phyloP scores from a whole-genome alignment of 2,329 filamentous ascomycete species.

The Xylaria hypoxylon region DNA sequence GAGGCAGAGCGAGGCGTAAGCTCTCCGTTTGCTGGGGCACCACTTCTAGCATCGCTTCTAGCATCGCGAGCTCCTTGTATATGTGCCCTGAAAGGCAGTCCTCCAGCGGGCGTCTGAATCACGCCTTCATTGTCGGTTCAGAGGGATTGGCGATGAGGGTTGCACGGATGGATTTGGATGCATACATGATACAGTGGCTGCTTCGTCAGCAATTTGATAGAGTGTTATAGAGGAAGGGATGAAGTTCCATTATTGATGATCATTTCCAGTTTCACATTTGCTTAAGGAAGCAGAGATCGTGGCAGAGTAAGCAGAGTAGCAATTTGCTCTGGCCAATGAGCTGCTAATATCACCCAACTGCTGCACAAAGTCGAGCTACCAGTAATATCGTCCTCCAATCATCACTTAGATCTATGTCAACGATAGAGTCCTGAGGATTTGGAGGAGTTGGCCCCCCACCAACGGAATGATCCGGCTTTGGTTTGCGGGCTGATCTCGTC shows the following conservation, averaged over 20 bases:
- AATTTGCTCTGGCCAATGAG: not conserved
- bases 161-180: not conserved
- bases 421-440: too few relatives aligned
- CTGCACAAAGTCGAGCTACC: too few relatives aligned
- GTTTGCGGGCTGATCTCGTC: too few relatives aligned
- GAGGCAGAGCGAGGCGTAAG: not conserved
- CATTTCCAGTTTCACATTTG: not conserved
- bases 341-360: not conserved
- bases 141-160: not conserved
- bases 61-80: not conserved
- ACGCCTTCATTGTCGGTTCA: not conserved
- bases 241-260: not conserved
- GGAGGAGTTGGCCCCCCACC: too few relatives aligned
- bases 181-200: constrained; percentile 1
- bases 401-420: too few relatives aligned
- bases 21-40: not conserved
- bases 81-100: not conserved
- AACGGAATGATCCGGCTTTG: too few relatives aligned
- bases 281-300: not conserved
- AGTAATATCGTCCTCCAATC: too few relatives aligned
- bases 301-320: not conserved
- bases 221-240: not conserved
- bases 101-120: too few relatives aligned
- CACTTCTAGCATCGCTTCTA: not conserved
- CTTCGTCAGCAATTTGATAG: not conserved